Percentiles rank a stretch among this genome's conserved stretches.
Evolutionary conservation across 331 rosid genomes (phyloP).

Genomic region (Saraca asoca): DNA sequence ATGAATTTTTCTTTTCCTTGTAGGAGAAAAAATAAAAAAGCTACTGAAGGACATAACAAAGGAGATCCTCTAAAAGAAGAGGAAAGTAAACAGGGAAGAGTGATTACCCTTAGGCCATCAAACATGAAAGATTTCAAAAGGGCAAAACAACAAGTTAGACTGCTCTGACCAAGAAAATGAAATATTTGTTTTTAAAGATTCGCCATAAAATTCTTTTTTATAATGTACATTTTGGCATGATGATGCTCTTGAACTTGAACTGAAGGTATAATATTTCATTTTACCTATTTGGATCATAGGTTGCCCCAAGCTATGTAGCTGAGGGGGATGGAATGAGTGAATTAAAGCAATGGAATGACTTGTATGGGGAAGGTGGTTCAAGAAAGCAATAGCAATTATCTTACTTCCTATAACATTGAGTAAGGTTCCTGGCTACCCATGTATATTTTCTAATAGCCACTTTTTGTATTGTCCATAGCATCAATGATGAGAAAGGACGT

Average conservation of each 20-base stretch:
- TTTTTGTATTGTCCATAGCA: too few relatives aligned
- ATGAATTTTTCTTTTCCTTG: neutral
- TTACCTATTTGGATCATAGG: constrained; percentile 40
- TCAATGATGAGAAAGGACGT: too few relatives aligned
- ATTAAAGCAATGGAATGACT: constrained; percentile 89
- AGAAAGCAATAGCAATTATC: constrained; percentile 82
- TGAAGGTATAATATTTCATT: neutral
- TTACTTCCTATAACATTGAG: constrained; percentile 71
- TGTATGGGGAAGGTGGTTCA: too few relatives aligned
- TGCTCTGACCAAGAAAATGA: too few relatives aligned
- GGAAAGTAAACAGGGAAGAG: constrained; percentile 51
- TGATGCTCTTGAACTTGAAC: too few relatives aligned
- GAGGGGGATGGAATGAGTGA: constrained; percentile 90
- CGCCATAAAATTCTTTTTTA: too few relatives aligned
- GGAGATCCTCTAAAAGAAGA: constrained; percentile 26
- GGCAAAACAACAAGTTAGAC: constrained; percentile 54
- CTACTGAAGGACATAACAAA: too few relatives aligned
- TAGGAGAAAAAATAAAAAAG: constrained; percentile 68
- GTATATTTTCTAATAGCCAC: too few relatives aligned
- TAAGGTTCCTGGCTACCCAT: too few relatives aligned
- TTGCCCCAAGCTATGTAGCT: constrained; percentile 84
- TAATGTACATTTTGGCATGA: too few relatives aligned
- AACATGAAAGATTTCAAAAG: constrained; percentile 54
- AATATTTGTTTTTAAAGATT: too few relatives aligned
- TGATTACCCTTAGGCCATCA: constrained; percentile 55